A percentile compares a stretch with the other conserved stretches of the same genome.
phyloP scores from a whole-genome alignment of 2,329 filamentous ascomycete genomes.

The Orbilia quercus region DNA sequence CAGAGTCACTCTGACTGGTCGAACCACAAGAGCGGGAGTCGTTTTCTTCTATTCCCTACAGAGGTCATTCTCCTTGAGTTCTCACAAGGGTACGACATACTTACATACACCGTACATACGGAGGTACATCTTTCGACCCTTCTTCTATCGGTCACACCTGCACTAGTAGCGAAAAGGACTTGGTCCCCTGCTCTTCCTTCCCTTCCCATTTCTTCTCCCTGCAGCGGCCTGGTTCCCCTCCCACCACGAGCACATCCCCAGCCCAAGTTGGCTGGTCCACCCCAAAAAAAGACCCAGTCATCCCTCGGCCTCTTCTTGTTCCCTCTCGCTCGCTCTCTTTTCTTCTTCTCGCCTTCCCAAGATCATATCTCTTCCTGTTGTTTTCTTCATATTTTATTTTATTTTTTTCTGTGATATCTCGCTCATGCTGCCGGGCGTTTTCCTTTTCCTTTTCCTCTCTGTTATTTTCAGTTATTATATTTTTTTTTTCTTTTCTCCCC shows the following conservation, averaged over 20 bases:
- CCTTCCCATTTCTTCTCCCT: constrained; percentile 41
- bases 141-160: constrained; percentile 46
- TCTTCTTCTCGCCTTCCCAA: constrained; percentile 34
- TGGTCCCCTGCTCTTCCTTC: constrained; percentile 35
- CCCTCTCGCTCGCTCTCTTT: constrained; percentile 37
- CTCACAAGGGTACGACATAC: constrained; percentile 23
- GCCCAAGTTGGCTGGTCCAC: constrained; percentile 51
- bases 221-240: constrained; percentile 51
- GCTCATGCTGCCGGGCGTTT: constrained; percentile 50
- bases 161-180: constrained; percentile 43
- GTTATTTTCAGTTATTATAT: constrained; percentile 11
- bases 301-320: constrained; percentile 53
- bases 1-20: constrained; percentile 21
- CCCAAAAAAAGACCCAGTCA: constrained; percentile 52
- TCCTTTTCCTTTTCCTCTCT: constrained; percentile 19
- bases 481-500: constrained; percentile 14
- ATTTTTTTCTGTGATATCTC: constrained; percentile 52
- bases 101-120: too few species aligned
- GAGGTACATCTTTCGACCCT: constrained; percentile 41
- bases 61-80: background rate
- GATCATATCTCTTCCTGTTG: constrained; percentile 46
- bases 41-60: constrained; percentile 39
- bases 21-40: constrained; percentile 19
- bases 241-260: constrained; percentile 53
- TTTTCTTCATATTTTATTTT: constrained; percentile 37